A percentile compares a stretch with the other conserved stretches of the same genome.
Conservation (phyloP, 2,329 filamentous ascomycete species). For the Verticillium nubilum region DNA sequence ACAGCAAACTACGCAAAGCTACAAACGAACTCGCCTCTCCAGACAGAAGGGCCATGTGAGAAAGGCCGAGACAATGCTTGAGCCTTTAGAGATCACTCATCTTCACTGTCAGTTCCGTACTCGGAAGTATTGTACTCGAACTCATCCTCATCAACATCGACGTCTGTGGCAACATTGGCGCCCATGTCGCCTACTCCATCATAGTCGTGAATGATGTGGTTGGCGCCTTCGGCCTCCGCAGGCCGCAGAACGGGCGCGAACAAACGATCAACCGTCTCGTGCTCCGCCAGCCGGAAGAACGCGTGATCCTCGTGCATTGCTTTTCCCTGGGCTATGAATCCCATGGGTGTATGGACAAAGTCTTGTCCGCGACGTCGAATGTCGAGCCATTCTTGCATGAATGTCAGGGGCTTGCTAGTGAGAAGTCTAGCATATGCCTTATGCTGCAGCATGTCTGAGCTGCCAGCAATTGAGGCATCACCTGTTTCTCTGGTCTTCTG, state of each 20-base stretch:
- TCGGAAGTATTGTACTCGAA: slow-evolving; percentile 12
- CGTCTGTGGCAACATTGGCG: slow-evolving; percentile 5
- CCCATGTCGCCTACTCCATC: slow-evolving; percentile 3
- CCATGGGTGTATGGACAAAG: slow-evolving; percentile 54
- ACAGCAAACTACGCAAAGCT: no score
- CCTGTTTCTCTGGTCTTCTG: no score
- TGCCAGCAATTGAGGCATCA: no score
- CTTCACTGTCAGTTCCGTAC: slow-evolving; percentile 1
- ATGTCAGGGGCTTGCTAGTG: slow-evolving; percentile 32
- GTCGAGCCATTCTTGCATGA: slow-evolving; percentile 53
- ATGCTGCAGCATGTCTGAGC: no score
- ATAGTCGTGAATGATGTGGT: not conserved
- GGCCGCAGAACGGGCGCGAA: not conserved
- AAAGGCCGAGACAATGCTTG: no score
- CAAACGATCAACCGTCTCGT: slow-evolving; percentile 8
- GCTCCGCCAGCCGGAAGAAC: slow-evolving; percentile 37
- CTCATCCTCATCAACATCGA: slow-evolving; percentile 4
- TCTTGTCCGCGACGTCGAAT: slow-evolving; percentile 50
- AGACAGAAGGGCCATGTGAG: no score
- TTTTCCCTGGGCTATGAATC: slow-evolving; percentile 48
- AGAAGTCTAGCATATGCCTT: no score
- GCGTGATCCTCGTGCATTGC: slow-evolving; percentile 38
- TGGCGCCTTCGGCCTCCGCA: not conserved
- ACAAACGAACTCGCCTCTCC: no score
- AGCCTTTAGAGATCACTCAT: no score